Conservation (phyloP, 2,329 filamentous ascomycete genomes). For the Penicillium sp. region DNA sequence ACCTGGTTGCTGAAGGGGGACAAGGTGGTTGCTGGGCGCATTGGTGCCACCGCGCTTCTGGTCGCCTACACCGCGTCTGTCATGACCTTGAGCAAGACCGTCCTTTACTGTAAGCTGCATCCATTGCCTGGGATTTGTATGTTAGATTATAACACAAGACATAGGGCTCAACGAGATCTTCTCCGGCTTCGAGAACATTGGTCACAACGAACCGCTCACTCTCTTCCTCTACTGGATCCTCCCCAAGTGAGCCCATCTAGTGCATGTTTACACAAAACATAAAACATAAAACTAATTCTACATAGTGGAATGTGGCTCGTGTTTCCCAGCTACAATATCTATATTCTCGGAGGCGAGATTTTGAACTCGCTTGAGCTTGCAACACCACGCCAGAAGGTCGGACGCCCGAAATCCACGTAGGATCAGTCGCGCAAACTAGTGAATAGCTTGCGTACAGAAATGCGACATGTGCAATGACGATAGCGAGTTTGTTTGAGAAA, state of each 20-base stretch:
- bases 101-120: constrained; percentile 59
- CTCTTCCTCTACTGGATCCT: constrained; percentile 63
- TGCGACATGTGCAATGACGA: neutral
- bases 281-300: constrained; percentile 23
- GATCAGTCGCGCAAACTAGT: neutral
- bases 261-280: neutral
- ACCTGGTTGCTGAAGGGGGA: constrained; percentile 50
- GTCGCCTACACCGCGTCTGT: constrained; percentile 59
- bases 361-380: constrained; percentile 54
- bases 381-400: constrained; percentile 27
- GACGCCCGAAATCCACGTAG: constrained; percentile 34
- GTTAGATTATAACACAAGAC: neutral
- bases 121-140: neutral
- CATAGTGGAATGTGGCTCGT: constrained; percentile 63
- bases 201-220: constrained; percentile 58
- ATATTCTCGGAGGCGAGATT: constrained; percentile 62
- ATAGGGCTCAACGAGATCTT: constrained; percentile 60
- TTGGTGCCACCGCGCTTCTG: constrained; percentile 57
- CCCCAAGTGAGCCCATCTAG: constrained; percentile 58
- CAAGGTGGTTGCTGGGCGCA: constrained; percentile 52
- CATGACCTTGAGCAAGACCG: constrained; percentile 67
- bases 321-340: constrained; percentile 62
- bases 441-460: neutral
- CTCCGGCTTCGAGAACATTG: constrained; percentile 60
- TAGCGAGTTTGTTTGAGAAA: neutral